phyloP scores from a whole-genome alignment of 768 basidiomycete species.

The Austroboletus eburneus region DNA sequence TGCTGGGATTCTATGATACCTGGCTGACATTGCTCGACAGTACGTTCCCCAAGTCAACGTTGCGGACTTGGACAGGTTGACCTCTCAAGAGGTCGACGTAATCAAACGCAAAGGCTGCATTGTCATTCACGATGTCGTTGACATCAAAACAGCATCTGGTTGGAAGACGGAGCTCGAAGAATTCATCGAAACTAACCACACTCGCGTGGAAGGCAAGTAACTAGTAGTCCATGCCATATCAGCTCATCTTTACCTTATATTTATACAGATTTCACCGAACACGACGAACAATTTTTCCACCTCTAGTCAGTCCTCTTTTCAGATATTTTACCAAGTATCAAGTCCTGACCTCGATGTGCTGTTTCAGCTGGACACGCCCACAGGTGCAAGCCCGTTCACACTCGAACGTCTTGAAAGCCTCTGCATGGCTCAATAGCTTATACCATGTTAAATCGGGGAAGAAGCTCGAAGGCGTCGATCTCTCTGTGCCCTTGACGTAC shows the following conservation, averaged over 20 bases:
- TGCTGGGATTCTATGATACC: neutral
- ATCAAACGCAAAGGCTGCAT: conserved; percentile 59
- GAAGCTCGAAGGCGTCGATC: conserved; percentile 50
- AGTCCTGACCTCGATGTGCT: neutral
- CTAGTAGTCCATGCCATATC: too few relatives aligned
- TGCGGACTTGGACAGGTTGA: conserved; percentile 45
- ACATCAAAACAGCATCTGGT: conserved; percentile 46
- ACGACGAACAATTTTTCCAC: conserved; percentile 70
- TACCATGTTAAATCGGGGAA: conserved; percentile 44
- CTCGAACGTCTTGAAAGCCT: conserved; percentile 55
- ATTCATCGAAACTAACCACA: conserved; percentile 59
- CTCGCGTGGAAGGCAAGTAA: conserved; percentile 51
- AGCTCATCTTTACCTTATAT: too few relatives aligned
- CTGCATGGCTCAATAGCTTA: conserved; percentile 60
- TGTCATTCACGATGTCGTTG: conserved; percentile 58
- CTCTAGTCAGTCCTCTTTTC: conserved; percentile 49
- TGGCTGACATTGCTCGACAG: conserved; percentile 28
- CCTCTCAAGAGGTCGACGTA: conserved; percentile 40
- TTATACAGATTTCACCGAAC: neutral
- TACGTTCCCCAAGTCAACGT: conserved; percentile 62
- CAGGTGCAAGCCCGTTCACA: conserved; percentile 70
- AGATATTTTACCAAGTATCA: neutral
- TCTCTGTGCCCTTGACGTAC: conserved; percentile 60
- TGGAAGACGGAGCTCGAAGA: conserved; percentile 58
- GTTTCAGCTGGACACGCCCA: conserved; percentile 42